A percentile compares a stretch with the other conserved stretches of the same genome.
Evolutionary conservation across 768 basidiomycete genomes (phyloP).

Genomic region (Russula compacta): DNA sequence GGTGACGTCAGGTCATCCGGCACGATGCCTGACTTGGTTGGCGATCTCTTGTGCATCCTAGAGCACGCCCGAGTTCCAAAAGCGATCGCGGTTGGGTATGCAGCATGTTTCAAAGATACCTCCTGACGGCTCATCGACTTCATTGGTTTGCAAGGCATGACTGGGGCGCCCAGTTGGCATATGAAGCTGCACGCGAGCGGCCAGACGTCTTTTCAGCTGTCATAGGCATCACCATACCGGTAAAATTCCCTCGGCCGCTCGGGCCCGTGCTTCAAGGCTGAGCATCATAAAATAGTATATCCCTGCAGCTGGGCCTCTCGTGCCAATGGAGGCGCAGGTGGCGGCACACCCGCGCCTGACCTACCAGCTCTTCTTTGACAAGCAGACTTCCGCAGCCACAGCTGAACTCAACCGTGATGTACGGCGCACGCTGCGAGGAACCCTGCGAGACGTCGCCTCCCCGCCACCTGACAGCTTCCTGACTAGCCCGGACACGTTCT

Average conservation of each 20-base stretch:
- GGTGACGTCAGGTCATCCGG: conserved; percentile 52
- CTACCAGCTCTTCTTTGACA: conserved; percentile 52
- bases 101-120: background rate
- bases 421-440: conserved; percentile 47
- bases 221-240: conserved; percentile 51
- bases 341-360: conserved; percentile 41
- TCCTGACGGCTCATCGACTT: background rate
- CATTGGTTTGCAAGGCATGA: conserved; percentile 45
- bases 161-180: conserved; percentile 63
- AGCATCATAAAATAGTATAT: conserved; percentile 44
- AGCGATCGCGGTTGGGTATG: conserved; percentile 56
- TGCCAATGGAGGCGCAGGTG: conserved; percentile 36
- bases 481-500: conserved; percentile 38
- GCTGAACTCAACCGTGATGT: conserved; percentile 49
- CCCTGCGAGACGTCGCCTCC: conserved; percentile 41
- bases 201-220: conserved; percentile 57
- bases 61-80: conserved; percentile 38
- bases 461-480: conserved; percentile 51
- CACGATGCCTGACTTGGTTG: conserved; percentile 49
- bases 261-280: background rate
- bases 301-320: conserved; percentile 40
- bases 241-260: conserved; percentile 29
- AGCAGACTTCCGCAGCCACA: conserved; percentile 37
- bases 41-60: conserved; percentile 57
- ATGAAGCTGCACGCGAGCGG: conserved; percentile 56